Evolutionary conservation across 768 basidiomycete genomes (phyloP).

Genomic region (Mycena sanguinolenta): DNA sequence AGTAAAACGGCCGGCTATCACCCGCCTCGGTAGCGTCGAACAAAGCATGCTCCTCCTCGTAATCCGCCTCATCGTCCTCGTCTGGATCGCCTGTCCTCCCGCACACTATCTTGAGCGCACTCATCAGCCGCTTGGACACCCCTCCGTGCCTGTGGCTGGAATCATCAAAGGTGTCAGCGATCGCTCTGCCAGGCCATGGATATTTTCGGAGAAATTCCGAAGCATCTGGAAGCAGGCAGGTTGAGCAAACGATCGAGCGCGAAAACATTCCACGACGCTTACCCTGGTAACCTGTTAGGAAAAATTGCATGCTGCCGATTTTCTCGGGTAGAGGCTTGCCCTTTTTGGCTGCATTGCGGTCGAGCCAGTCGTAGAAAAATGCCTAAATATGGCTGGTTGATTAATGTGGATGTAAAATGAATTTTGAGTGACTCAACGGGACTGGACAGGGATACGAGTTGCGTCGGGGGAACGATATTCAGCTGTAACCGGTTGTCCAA

Average conservation of each 20-base stretch:
- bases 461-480: conserved; percentile 88
- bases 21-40: conserved; percentile 75
- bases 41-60: conserved; percentile 78
- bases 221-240: conserved; percentile 65
- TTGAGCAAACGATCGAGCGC: neutral
- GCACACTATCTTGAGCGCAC: conserved; percentile 83
- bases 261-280: neutral
- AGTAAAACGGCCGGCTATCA: conserved; percentile 79
- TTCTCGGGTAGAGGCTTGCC: conserved; percentile 89
- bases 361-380: conserved; percentile 95
- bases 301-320: conserved; percentile 92
- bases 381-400: conserved; percentile 65
- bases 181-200: conserved; percentile 89
- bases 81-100: conserved; percentile 86
- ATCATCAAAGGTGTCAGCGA: conserved; percentile 89
- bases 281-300: conserved; percentile 88
- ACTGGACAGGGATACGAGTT: conserved; percentile 86
- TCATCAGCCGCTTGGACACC: conserved; percentile 75
- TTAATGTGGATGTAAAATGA: conserved; percentile 10
- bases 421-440: conserved; percentile 58
- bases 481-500: conserved; percentile 81
- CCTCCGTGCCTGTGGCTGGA: conserved; percentile 81
- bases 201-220: conserved; percentile 89
- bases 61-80: conserved; percentile 76
- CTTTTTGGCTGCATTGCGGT: conserved; percentile 85